These are phyloP conservation scores for Cryphonectria nitschkei DNA, from an alignment of 2,329 filamentous ascomycete species.

Conservation along the genomic window DNA sequence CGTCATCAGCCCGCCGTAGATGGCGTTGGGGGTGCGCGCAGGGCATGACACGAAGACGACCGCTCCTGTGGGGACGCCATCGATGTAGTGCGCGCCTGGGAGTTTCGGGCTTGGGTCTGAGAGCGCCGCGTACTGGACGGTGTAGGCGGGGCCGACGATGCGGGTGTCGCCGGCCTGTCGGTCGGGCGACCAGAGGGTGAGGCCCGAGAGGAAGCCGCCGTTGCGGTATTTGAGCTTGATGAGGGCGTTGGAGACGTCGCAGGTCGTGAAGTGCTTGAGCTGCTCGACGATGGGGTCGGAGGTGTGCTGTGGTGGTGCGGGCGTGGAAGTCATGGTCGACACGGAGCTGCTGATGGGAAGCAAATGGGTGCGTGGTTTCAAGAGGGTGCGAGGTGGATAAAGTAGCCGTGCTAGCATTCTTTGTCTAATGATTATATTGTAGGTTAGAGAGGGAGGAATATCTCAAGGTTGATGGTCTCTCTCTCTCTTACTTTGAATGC, in stretches of 20 bases:
- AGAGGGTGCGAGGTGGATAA: not conserved
- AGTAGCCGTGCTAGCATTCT: not conserved
- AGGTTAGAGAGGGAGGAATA: not conserved
- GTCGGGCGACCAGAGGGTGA: slow-evolving; percentile 58
- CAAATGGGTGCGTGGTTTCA: too few species aligned
- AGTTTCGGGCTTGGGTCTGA: slow-evolving; percentile 50
- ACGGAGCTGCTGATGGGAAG: not conserved
- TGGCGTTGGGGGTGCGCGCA: slow-evolving; percentile 49
- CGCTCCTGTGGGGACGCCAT: slow-evolving; percentile 49
- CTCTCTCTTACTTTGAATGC: too few species aligned
- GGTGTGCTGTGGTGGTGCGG: not conserved
- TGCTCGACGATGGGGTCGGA: slow-evolving; percentile 38
- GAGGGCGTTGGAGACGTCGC: slow-evolving; percentile 56
- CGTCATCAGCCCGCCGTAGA: slow-evolving; percentile 59
- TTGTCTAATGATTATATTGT: not conserved
- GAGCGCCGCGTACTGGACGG: slow-evolving; percentile 54
- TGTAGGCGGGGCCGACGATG: slow-evolving; percentile 59
- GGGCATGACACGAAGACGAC: slow-evolving; percentile 57
- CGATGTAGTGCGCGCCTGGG: slow-evolving; percentile 54
- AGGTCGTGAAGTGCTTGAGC: slow-evolving; percentile 45
- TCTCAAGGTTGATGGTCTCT: too few species aligned
- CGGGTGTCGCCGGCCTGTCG: slow-evolving; percentile 55
- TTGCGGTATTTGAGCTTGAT: slow-evolving; percentile 51
- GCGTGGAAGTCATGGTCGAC: not conserved
- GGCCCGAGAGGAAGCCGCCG: slow-evolving; percentile 57